Evolutionary conservation across 257 asterid species (phyloP).

Genomic region (Nicotiana tomentosiformis): DNA sequence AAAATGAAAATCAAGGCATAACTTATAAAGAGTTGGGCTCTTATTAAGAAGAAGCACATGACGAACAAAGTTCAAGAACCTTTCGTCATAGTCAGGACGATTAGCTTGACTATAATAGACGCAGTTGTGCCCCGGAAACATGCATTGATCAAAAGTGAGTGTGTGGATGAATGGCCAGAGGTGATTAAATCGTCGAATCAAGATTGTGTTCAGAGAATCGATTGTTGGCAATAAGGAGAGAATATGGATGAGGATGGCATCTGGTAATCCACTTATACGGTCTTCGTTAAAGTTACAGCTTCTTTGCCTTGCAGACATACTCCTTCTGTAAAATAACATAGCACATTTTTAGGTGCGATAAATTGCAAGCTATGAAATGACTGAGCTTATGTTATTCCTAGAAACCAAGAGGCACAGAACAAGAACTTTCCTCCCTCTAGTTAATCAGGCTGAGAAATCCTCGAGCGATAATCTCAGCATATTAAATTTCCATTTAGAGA

Average conservation of each 20-base stretch:
- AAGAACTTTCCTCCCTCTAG: neutral
- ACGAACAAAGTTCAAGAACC: slow-evolving; percentile 14
- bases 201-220: slow-evolving; percentile 21
- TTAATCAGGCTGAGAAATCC: neutral
- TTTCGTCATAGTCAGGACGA: neutral
- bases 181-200: slow-evolving; percentile 22
- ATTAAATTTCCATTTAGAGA: too few species aligned
- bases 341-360: neutral
- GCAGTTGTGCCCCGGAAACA: neutral
- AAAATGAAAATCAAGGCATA: too few species aligned
- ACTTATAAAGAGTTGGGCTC: too few species aligned
- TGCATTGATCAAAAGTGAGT: slow-evolving; percentile 23
- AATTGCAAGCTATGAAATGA: neutral
- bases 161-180: slow-evolving; percentile 22
- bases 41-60: slow-evolving; percentile 15
- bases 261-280: slow-evolving; percentile 23
- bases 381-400: neutral
- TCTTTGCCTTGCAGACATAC: neutral
- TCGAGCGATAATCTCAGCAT: too few species aligned
- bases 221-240: slow-evolving; percentile 22
- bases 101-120: too few species aligned
- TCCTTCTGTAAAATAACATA: neutral
- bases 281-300: slow-evolving; percentile 8
- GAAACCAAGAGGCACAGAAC: neutral
- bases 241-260: slow-evolving; percentile 21